Evolutionary conservation across 495 filamentous ascomycete species (phyloP).

Genomic region (Tuber calosporum): DNA sequence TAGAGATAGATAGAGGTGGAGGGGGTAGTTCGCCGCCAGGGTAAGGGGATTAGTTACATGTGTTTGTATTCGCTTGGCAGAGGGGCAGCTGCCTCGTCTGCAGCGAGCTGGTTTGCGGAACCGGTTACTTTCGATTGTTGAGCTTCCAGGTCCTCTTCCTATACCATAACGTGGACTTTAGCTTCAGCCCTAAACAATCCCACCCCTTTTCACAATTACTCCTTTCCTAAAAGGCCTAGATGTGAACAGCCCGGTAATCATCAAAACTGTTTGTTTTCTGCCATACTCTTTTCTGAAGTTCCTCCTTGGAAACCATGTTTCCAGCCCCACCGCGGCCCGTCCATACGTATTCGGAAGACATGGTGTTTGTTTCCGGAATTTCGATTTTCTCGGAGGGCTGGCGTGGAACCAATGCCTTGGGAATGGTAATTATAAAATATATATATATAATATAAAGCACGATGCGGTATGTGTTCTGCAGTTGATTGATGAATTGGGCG

Average conservation of each 20-base stretch:
- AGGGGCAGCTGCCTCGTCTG: conserved; percentile 20
- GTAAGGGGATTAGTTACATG: conserved; percentile 25
- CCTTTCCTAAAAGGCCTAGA: neutral
- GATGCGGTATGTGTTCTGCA: neutral
- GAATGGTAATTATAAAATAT: neutral
- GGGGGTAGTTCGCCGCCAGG: neutral
- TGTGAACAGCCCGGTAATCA: neutral
- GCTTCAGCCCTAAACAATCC: conserved; percentile 7
- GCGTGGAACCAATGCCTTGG: neutral
- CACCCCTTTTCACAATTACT: neutral
- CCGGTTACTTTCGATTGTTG: conserved; percentile 26
- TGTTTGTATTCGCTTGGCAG: conserved; percentile 37
- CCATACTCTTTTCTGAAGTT: conserved; percentile 38
- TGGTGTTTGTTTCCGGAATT: conserved; percentile 10
- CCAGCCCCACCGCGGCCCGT: conserved; percentile 41
- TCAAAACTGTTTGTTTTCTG: conserved; percentile 9
- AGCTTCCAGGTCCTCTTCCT: conserved; percentile 38
- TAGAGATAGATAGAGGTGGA: neutral
- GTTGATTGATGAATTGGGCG: neutral
- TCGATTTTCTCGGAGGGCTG: neutral
- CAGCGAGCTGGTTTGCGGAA: conserved; percentile 21
- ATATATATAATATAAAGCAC: too few species aligned
- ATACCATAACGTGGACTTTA: conserved; percentile 15
- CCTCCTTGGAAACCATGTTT: conserved; percentile 36
- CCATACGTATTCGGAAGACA: conserved; percentile 36